Evolutionary conservation across 2,329 filamentous ascomycete genomes (phyloP).

Genomic region (Fusarium sambucinum): DNA sequence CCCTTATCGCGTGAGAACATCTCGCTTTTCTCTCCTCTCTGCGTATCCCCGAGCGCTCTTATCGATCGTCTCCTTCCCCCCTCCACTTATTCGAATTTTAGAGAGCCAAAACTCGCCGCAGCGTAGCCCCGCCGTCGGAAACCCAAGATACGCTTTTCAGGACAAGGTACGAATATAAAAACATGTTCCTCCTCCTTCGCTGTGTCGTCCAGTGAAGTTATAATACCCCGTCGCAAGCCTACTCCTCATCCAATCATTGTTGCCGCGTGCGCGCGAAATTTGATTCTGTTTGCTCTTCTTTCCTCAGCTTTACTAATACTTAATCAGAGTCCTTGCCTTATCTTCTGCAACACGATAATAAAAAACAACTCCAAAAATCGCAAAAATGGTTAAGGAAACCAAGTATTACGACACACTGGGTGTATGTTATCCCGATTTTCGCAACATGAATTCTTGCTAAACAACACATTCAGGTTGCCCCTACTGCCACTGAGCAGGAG

Average conservation of each 20-base stretch:
- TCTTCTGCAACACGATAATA: conserved; percentile 18
- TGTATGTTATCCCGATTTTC: conserved; percentile 63
- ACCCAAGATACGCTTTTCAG: conserved; percentile 43
- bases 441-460: conserved; percentile 33
- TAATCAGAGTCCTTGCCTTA: conserved; percentile 33
- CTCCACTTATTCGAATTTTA: conserved; percentile 45
- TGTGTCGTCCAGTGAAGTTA: background rate
- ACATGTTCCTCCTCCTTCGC: background rate
- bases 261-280: conserved; percentile 17
- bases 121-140: conserved; percentile 47
- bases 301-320: conserved; percentile 40
- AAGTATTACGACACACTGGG: conserved; percentile 84
- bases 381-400: conserved; percentile 81
- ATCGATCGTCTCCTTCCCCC: conserved; percentile 19
- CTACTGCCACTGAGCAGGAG: conserved; percentile 84
- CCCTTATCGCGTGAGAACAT: conserved; percentile 29
- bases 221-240: background rate
- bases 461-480: conserved; percentile 70
- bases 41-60: conserved; percentile 15
- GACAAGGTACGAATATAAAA: conserved; percentile 46
- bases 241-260: background rate
- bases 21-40: conserved; percentile 6
- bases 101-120: conserved; percentile 41
- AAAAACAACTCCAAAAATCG: conserved; percentile 26
- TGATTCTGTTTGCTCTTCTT: conserved; percentile 24